A percentile compares a stretch with the other conserved stretches of the same genome.
Conservation (phyloP, 805 yeast genomes). For the Saccharomycopsis vini region DNA sequence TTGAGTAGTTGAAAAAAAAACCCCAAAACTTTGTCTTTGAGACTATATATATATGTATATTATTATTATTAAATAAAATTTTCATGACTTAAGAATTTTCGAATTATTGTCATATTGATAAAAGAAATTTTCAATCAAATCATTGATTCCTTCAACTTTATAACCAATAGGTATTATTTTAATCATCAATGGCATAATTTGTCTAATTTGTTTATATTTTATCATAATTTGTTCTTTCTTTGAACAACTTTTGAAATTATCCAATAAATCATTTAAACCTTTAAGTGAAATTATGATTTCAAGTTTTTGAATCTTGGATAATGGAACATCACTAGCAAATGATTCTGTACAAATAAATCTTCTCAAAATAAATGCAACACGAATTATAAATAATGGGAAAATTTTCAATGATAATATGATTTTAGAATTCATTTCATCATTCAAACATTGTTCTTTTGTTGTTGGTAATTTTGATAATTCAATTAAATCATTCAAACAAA, state of each 20-base stretch:
- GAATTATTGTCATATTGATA: constrained; percentile 3
- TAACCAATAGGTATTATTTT: constrained; percentile 6
- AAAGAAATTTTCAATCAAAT: constrained; percentile 10
- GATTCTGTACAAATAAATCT: constrained; percentile 56
- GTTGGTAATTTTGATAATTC: constrained; percentile 28
- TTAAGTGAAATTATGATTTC: constrained; percentile 46
- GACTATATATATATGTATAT: not conserved
- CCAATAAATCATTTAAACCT: constrained; percentile 31
- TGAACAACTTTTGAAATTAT: constrained; percentile 9
- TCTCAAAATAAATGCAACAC: constrained; percentile 53
- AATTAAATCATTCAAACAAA: constrained; percentile 49
- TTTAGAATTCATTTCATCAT: constrained; percentile 16
- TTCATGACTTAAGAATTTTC: not conserved
- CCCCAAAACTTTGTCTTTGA: not conserved
- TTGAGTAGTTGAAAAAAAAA: not conserved
- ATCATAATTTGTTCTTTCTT: not conserved
- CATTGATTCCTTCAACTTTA: constrained; percentile 9
- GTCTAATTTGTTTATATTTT: constrained; percentile 3
- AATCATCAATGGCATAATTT: constrained; percentile 14
- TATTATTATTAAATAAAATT: too few species aligned
- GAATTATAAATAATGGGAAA: constrained; percentile 42
- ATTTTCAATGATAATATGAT: constrained; percentile 24
- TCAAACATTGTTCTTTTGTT: not conserved
- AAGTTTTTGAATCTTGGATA: constrained; percentile 51
- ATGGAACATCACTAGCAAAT: constrained; percentile 52